phyloP scores from a whole-genome alignment of 352 stramenopile species.

The Aphanomyces stellatus region DNA sequence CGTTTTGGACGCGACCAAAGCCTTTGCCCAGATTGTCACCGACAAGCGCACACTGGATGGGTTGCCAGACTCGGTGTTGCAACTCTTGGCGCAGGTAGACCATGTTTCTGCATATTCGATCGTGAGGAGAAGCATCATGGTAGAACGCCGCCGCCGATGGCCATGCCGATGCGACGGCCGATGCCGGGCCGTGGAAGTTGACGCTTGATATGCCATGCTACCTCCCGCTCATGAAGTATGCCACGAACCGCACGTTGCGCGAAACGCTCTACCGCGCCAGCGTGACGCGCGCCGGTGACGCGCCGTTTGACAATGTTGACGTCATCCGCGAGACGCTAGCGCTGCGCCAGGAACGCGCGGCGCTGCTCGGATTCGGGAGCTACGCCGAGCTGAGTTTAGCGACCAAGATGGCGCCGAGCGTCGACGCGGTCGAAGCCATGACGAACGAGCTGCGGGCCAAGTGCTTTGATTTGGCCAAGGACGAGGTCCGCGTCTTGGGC shows the following conservation, averaged over 20 bases:
- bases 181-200: constrained; percentile 91
- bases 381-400: constrained; percentile 91
- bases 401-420: constrained; percentile 93
- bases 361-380: constrained; percentile 90
- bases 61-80: constrained; percentile 85
- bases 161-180: constrained; percentile 50
- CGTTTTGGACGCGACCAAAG: constrained; percentile 96
- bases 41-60: constrained; percentile 84
- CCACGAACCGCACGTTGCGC: constrained; percentile 84
- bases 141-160: constrained; percentile 24
- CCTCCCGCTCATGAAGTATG: constrained; percentile 94
- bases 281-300: constrained; percentile 82
- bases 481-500: constrained; percentile 86
- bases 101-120: background rate
- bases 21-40: constrained; percentile 84
- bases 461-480: constrained; percentile 83
- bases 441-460: constrained; percentile 90
- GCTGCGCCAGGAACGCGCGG: constrained; percentile 86
- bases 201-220: constrained; percentile 95
- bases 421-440: constrained; percentile 89
- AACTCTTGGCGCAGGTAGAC: constrained; percentile 82
- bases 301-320: constrained; percentile 86
- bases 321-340: constrained; percentile 92
- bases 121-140: background rate
- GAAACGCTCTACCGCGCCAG: constrained; percentile 93